Conservation (phyloP, 495 filamentous ascomycete species). For the Terfezia claveryi region DNA sequence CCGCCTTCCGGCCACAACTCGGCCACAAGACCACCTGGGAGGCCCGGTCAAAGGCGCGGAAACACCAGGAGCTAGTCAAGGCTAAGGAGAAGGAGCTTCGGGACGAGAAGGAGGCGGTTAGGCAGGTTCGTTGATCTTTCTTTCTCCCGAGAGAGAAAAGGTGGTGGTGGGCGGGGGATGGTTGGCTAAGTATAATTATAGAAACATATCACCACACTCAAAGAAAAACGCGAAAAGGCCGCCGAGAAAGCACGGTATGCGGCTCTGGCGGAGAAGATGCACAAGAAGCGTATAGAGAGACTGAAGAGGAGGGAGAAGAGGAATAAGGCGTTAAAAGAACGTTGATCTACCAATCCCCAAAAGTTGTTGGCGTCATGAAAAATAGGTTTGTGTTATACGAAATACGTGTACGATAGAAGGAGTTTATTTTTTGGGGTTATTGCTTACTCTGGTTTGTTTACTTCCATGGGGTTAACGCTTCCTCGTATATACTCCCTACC, state of each 20-base stretch:
- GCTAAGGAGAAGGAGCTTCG: slow-evolving; percentile 87
- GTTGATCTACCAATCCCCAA: slow-evolving; percentile 6
- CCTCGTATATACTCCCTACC: too few relatives aligned
- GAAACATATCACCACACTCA: slow-evolving; percentile 55
- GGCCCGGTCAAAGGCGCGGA: slow-evolving; percentile 42
- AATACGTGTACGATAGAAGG: too few relatives aligned
- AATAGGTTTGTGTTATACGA: too few relatives aligned
- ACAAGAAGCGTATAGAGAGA: slow-evolving; percentile 77
- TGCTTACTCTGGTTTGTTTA: too few relatives aligned
- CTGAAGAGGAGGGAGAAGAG: slow-evolving; percentile 88
- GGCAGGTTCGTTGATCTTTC: slow-evolving; percentile 36
- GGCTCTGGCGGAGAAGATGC: slow-evolving; percentile 95
- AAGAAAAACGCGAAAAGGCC: slow-evolving; percentile 62
- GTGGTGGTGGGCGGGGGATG: not conserved
- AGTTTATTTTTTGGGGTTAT: too few relatives aligned
- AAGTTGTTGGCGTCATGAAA: too few relatives aligned
- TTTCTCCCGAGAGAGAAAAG: not conserved
- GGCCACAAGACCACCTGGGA: slow-evolving; percentile 51
- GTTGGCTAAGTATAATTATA: slow-evolving; percentile 17
- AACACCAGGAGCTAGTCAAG: slow-evolving; percentile 49
- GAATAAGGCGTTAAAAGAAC: slow-evolving; percentile 69
- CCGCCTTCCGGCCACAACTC: slow-evolving; percentile 65
- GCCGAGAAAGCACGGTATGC: slow-evolving; percentile 85
- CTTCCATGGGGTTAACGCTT: too few relatives aligned
- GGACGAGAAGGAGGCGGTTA: slow-evolving; percentile 73